A percentile compares a stretch with the other conserved stretches of the same genome.
Evolutionary conservation across 495 filamentous ascomycete genomes (phyloP).

Genomic region (Hypoxylon lienhwacheense): DNA sequence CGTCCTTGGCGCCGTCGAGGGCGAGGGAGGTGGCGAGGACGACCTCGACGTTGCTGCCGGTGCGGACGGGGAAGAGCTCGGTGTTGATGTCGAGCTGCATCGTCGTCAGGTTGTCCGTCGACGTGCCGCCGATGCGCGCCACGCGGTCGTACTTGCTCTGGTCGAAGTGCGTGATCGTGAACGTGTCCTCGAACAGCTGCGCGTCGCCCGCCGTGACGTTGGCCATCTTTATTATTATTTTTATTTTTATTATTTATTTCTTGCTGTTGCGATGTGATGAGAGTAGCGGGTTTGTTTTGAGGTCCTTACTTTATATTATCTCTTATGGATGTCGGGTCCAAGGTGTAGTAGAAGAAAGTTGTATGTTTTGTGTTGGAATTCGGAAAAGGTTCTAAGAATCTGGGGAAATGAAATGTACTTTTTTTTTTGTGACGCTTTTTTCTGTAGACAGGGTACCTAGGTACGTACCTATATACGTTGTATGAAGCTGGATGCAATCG

Average conservation of each 20-base stretch:
- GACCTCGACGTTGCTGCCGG: constrained; percentile 74
- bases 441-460: no score
- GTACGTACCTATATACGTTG: no score
- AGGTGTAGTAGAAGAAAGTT: no score
- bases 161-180: constrained; percentile 77
- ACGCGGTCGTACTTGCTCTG: constrained; percentile 93
- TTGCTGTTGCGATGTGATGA: no score
- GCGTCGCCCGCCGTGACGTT: constrained; percentile 67
- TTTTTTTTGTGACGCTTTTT: no score
- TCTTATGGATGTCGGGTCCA: no score
- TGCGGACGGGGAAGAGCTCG: constrained; percentile 78
- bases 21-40: constrained; percentile 81
- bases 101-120: constrained; percentile 66
- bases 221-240: constrained; percentile 38
- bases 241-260: not conserved
- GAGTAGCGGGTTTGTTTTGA: no score
- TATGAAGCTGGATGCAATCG: no score
- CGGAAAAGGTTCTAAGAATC: no score
- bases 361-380: no score
- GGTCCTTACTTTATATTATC: no score
- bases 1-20: constrained; percentile 77
- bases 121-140: constrained; percentile 72
- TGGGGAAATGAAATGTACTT: no score
- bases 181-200: constrained; percentile 88
- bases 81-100: constrained; percentile 93